Evolutionary conservation across 148 eudicot species (phyloP).

Genomic region (Simmondsia chinensis): DNA sequence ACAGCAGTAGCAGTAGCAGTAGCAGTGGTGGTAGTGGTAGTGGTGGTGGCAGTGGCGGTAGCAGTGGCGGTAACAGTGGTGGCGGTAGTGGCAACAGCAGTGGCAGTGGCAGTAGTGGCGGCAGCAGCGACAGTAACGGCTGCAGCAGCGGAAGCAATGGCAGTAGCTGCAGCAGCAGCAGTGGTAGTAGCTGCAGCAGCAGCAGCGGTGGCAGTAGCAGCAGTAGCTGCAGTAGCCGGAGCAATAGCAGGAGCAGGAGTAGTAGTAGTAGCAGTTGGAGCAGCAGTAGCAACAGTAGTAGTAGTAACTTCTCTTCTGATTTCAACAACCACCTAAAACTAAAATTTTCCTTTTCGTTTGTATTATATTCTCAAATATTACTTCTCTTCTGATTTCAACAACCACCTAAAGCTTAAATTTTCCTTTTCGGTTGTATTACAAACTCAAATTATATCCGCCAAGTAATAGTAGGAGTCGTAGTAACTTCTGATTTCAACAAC

Average conservation of each 20-base stretch:
- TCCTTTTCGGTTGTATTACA: too few species aligned
- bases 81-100: slow-evolving; percentile 7
- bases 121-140: slow-evolving; percentile 7
- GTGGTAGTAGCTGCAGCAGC: slow-evolving; percentile 9
- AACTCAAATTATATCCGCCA: too few species aligned
- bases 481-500: too few species aligned
- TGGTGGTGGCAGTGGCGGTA: slow-evolving; percentile 4
- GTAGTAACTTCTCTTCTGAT: too few species aligned
- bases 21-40: slow-evolving; percentile 10
- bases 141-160: slow-evolving; percentile 6
- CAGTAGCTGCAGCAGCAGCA: slow-evolving; percentile 6
- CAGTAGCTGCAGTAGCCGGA: slow-evolving; percentile 3
- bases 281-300: slow-evolving; percentile 2
- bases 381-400: too few species aligned
- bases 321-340: too few species aligned
- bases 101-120: slow-evolving; percentile 3
- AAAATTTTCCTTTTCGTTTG: too few species aligned
- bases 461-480: too few species aligned
- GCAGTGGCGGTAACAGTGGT: slow-evolving; percentile 4
- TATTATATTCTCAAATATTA: too few species aligned
- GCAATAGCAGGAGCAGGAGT: slow-evolving; percentile 2
- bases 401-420: too few species aligned
- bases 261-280: slow-evolving; percentile 2
- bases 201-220: slow-evolving; percentile 2
- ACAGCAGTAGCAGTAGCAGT: slow-evolving; percentile 4